Evolutionary conservation across 257 asterid genomes (phyloP).

Genomic region (Oldenlandia corymbosa): DNA sequence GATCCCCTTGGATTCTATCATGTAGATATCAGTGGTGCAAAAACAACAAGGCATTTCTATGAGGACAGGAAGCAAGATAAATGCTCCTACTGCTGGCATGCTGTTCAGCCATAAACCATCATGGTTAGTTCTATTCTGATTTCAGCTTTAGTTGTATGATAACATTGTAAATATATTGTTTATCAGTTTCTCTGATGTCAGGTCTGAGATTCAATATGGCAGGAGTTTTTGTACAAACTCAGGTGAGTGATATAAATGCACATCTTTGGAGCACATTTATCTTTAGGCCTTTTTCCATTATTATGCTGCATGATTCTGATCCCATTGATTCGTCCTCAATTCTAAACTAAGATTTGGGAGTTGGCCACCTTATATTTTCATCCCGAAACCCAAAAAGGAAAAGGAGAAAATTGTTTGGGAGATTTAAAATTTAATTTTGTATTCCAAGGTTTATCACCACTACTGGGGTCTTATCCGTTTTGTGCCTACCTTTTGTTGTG

Average conservation of each 20-base stretch:
- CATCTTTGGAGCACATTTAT: not conserved
- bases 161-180: not conserved
- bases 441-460: not conserved
- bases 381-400: not conserved
- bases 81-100: conserved; percentile 36
- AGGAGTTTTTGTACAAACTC: conserved; percentile 59
- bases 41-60: conserved; percentile 37
- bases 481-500: no score
- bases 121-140: conserved; percentile 29
- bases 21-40: conserved; percentile 41
- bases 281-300: not conserved
- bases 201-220: conserved; percentile 33
- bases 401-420: not conserved
- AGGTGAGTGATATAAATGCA: conserved; percentile 35
- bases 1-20: conserved; percentile 20
- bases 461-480: not conserved
- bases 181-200: conserved; percentile 20
- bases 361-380: not conserved
- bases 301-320: conserved; percentile 6
- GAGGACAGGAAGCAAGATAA: conserved; percentile 36
- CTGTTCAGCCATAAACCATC: conserved; percentile 38
- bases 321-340: no score
- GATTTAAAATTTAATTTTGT: not conserved
- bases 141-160: conserved; percentile 7
- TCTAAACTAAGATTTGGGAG: no score